These are phyloP conservation scores for Filobasidium wieringae DNA, from an alignment of 768 basidiomycete species.

Conservation along the genomic window DNA sequence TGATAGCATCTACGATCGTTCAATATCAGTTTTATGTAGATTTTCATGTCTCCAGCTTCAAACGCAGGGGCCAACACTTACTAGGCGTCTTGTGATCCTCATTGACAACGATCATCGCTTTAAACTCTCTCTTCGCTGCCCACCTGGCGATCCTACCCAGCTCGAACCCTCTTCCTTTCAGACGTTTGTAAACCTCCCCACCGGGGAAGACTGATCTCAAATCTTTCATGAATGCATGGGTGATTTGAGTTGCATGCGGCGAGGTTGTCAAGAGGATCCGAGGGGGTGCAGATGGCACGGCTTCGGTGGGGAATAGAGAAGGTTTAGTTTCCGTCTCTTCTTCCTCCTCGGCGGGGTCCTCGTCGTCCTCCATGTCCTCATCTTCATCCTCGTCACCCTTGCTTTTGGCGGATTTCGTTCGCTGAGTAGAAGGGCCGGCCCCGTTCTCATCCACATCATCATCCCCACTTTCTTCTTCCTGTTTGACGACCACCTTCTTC, in stretches of 20 bases:
- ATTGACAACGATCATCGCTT: slow-evolving; percentile 81
- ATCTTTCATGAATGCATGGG: slow-evolving; percentile 88
- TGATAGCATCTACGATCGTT: slow-evolving; percentile 66
- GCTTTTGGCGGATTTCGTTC: background rate
- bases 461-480: slow-evolving; percentile 10
- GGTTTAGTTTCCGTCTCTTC: slow-evolving; percentile 14
- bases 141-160: slow-evolving; percentile 82
- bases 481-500: slow-evolving; percentile 16
- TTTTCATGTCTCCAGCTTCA: background rate
- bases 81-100: slow-evolving; percentile 91
- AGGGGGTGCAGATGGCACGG: slow-evolving; percentile 48
- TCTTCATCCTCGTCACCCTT: slow-evolving; percentile 21
- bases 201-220: slow-evolving; percentile 80
- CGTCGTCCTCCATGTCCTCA: slow-evolving; percentile 17
- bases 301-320: slow-evolving; percentile 43
- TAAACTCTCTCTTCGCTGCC: slow-evolving; percentile 64
- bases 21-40: background rate
- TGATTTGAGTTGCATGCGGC: slow-evolving; percentile 70
- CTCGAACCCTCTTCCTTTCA: slow-evolving; percentile 82
- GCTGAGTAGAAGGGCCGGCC: background rate
- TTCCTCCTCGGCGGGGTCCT: slow-evolving; percentile 11
- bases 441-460: background rate
- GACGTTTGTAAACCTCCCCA: slow-evolving; percentile 72
- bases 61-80: slow-evolving; percentile 46
- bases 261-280: slow-evolving; percentile 88